Percentiles rank a stretch among this genome's conserved stretches.
Conservation (phyloP, 2,329 filamentous ascomycete genomes). For the Colletotrichum cuscutae region DNA sequence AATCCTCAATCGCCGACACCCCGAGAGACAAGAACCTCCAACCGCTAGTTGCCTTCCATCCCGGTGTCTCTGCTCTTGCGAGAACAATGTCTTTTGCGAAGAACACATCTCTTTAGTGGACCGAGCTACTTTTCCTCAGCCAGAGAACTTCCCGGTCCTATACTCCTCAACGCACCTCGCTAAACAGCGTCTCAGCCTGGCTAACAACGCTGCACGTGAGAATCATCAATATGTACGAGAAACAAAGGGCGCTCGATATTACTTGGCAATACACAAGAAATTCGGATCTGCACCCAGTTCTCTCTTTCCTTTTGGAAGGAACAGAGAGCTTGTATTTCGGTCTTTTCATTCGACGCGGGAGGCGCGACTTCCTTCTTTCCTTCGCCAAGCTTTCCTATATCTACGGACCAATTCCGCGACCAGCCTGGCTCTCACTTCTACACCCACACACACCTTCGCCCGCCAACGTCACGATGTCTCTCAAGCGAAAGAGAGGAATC, state of each 20-base stretch:
- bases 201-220: too few relatives aligned
- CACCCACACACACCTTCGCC: not conserved
- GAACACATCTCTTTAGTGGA: not conserved
- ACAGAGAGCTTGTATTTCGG: not conserved
- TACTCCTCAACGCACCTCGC: not conserved
- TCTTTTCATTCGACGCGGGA: not conserved
- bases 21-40: too few relatives aligned
- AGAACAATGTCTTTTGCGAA: not conserved
- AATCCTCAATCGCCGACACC: too few relatives aligned
- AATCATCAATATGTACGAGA: not conserved
- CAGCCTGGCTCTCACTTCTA: too few relatives aligned
- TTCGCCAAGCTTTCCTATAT: not conserved
- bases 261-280: not conserved
- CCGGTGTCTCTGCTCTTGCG: not conserved
- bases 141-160: not conserved
- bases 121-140: not conserved
- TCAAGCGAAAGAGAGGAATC: not conserved
- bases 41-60: not conserved
- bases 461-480: not conserved
- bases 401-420: not conserved
- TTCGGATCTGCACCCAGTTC: not conserved
- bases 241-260: not conserved
- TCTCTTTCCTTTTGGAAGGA: not conserved
- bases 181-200: not conserved
- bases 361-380: not conserved